Base-by-base conservation (phyloP, 2,329 filamentous ascomycete species). In the Eutypella sp. region DNA sequence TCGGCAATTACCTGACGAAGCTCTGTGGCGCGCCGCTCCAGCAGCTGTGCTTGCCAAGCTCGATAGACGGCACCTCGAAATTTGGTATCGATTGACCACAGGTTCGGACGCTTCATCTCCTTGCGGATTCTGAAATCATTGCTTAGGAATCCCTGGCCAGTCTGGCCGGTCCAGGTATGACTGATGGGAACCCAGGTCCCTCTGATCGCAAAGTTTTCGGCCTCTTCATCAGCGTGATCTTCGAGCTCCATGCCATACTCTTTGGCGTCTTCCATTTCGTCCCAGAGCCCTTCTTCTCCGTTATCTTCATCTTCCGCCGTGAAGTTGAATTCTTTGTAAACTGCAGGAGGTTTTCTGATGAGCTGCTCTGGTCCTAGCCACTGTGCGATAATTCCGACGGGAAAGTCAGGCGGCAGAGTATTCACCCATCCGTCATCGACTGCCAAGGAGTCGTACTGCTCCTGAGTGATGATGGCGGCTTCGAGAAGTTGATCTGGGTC, bases 41-140 rank as follows among this genome's bases (percentile, higher is more conserved):
- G 76, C 2, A 81, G 63, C 42, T 70, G 62, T 2, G 71, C 65
- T 53, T 84, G 79, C 45, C 92, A 74, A 45, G 78, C 69, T 37
- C 79, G 76, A 63, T 91, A 95, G 0, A 92, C 70, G 0, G 73
- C 69, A 0, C 83, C 83, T 5, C 89, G 80, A 16, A 74, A 62
- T 3, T 67, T 61, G 0, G 65, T 55, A 0, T 74, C 72, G 10
- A 92, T 77, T 0, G 74, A 69, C 65, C 79, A 87, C 15, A 92
- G 63, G 53, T 91, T 70, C 41, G 19, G 63, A 61, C 42, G 67
- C 55, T 36, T 74, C 53, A 27, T 68, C 54, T 38, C 67, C 51
- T 42, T 67, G 47, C 31, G 72, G 56, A 41, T 68, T 54, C 23
- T 59, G 43, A 42, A 61, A 55, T 60, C 56, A 2, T 47, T 44